phyloP scores from a whole-genome alignment of 1,139 yeast genomes.

The Zygotorulaspora mrakii region DNA sequence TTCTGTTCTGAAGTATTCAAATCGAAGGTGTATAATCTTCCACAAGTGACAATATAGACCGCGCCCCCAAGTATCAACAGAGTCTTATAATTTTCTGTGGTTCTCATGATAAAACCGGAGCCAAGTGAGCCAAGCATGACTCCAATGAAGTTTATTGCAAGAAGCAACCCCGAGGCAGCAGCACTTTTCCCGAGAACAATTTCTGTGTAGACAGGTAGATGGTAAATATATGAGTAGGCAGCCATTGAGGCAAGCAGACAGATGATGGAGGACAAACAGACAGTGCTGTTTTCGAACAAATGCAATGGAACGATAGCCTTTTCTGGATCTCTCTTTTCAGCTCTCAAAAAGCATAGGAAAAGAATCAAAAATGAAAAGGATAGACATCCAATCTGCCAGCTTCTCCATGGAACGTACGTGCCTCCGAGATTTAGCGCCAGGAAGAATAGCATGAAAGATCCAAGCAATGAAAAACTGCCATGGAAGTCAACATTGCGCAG shows the following conservation, averaged over 20 bases:
- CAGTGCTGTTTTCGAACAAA: constrained; percentile 6
- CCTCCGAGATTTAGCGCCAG: constrained; percentile 14
- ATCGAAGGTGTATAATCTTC: constrained; percentile 4
- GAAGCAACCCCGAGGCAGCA: constrained; percentile 8
- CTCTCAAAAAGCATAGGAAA: constrained; percentile 5
- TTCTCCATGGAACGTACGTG: constrained; percentile 9
- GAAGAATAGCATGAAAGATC: constrained; percentile 12
- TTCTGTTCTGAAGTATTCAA: constrained; percentile 36
- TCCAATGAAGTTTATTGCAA: constrained; percentile 10
- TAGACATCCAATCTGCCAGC: constrained; percentile 10
- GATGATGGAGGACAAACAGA: constrained; percentile 6
- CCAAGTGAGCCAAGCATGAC: constrained; percentile 12
- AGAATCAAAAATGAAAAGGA: constrained; percentile 6
- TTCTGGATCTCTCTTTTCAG: constrained; percentile 7
- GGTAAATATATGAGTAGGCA: constrained; percentile 12
- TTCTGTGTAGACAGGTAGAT: constrained; percentile 11
- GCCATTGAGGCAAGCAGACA: constrained; percentile 12
- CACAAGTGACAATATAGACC: constrained; percentile 7
- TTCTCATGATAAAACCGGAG: constrained; percentile 9
- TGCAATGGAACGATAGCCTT: constrained; percentile 11
- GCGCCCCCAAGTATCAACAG: constrained; percentile 8
- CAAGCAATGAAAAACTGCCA: constrained; percentile 12
- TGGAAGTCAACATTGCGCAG: constrained; percentile 11
- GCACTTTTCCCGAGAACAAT: constrained; percentile 11
- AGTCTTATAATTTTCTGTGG: constrained; percentile 8